Conservation (phyloP, 2,329 filamentous ascomycete species). For the Aschersonia sp. region DNA sequence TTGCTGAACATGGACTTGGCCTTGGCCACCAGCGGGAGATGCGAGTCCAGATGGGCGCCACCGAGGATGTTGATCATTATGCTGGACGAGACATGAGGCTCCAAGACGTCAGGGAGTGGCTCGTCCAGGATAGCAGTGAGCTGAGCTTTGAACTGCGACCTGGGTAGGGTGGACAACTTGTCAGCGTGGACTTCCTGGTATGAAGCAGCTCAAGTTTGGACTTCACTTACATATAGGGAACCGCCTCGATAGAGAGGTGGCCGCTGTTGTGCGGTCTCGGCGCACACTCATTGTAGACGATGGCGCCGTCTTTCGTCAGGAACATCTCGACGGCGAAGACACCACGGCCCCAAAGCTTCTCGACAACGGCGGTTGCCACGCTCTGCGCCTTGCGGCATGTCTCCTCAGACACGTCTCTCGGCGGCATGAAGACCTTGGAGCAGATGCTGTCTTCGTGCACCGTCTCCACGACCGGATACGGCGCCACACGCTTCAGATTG, state of each 20-base stretch:
- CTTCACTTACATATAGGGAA: slow-evolving; percentile 42
- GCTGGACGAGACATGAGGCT: slow-evolving; percentile 42
- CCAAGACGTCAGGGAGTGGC: slow-evolving; percentile 40
- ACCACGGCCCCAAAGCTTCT: slow-evolving; percentile 71
- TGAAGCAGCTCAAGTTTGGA: background rate
- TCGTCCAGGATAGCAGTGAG: slow-evolving; percentile 65
- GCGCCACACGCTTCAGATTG: slow-evolving; percentile 35
- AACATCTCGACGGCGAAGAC: slow-evolving; percentile 98
- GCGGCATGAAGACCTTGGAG: slow-evolving; percentile 80
- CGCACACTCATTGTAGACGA: slow-evolving; percentile 22
- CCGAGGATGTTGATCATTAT: slow-evolving; percentile 79
- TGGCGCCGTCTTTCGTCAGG: slow-evolving; percentile 52
- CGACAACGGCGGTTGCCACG: slow-evolving; percentile 66
- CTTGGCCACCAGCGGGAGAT: slow-evolving; percentile 34
- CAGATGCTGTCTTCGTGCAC: slow-evolving; percentile 93
- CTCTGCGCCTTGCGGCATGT: slow-evolving; percentile 55
- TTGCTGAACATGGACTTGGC: slow-evolving; percentile 27
- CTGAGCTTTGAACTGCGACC: slow-evolving; percentile 83
- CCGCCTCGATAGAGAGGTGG: slow-evolving; percentile 89
- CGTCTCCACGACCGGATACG: slow-evolving; percentile 87
- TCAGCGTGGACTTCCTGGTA: background rate
- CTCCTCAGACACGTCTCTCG: slow-evolving; percentile 49
- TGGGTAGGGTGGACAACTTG: background rate
- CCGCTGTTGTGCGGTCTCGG: slow-evolving; percentile 80
- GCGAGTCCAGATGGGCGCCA: slow-evolving; percentile 49